phyloP scores from a whole-genome alignment of 352 stramenopile genomes.

The Globisporangium echinulatum region DNA sequence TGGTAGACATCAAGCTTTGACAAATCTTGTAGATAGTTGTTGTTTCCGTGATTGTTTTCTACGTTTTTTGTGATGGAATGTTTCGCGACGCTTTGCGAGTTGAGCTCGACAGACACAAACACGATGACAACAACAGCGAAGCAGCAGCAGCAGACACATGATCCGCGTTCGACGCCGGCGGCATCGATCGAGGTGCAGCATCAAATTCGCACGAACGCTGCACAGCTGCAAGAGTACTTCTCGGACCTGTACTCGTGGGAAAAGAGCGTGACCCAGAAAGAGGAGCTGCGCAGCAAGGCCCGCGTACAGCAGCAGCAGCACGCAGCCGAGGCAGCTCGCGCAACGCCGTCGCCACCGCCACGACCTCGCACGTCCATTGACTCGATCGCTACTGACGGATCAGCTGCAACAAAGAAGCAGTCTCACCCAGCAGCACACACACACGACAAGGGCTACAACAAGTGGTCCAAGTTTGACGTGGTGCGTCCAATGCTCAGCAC shows the following conservation, averaged over 20 bases:
- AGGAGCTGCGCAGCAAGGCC: conserved; percentile 27
- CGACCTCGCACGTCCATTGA: neutral
- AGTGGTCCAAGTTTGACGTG: conserved; percentile 88
- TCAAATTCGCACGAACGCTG: conserved; percentile 76
- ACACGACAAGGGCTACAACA: conserved; percentile 88
- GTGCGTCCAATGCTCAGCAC: conserved; percentile 19
- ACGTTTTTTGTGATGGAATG: too few relatives aligned
- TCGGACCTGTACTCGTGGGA: conserved; percentile 75
- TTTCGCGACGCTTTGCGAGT: too few relatives aligned
- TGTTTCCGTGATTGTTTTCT: too few relatives aligned
- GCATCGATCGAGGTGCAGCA: conserved; percentile 55
- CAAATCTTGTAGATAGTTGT: too few relatives aligned
- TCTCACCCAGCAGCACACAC: conserved; percentile 55
- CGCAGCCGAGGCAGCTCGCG: too few relatives aligned
- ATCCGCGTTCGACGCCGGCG: too few relatives aligned
- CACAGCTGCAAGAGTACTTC: conserved; percentile 75
- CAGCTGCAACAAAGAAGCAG: conserved; percentile 17
- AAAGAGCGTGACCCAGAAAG: conserved; percentile 54
- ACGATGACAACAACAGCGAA: too few relatives aligned
- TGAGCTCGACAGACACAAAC: too few relatives aligned
- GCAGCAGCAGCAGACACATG: too few relatives aligned
- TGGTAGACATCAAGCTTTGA: too few relatives aligned
- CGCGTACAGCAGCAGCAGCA: conserved; percentile 5
- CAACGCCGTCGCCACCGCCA: neutral
- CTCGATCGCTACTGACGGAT: neutral